Conservation (phyloP, 2,329 filamentous ascomycete species). For the Fusarium setosum region DNA sequence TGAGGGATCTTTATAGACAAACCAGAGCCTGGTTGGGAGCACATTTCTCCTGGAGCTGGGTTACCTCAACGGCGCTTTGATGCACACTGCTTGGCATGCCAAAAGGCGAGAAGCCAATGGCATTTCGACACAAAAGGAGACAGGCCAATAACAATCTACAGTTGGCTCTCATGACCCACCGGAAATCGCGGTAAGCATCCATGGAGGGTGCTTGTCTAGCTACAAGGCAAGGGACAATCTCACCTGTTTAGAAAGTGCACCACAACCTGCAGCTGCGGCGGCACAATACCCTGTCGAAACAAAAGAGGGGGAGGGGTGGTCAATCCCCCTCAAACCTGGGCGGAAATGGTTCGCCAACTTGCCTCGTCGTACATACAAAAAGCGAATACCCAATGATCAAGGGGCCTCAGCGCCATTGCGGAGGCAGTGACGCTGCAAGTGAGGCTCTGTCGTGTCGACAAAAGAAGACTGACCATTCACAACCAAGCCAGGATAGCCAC, state of each 20-base stretch:
- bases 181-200: too few relatives aligned
- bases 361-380: background rate
- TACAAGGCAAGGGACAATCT: too few relatives aligned
- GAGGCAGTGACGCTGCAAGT: background rate
- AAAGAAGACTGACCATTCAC: background rate
- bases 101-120: background rate
- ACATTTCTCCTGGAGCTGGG: too few relatives aligned
- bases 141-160: background rate
- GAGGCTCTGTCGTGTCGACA: background rate
- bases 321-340: too few relatives aligned
- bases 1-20: too few relatives aligned
- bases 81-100: background rate
- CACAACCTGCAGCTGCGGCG: too few relatives aligned
- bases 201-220: too few relatives aligned
- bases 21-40: too few relatives aligned
- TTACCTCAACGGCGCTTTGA: background rate
- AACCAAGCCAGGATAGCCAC: background rate
- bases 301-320: too few relatives aligned
- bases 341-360: background rate
- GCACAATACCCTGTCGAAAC: too few relatives aligned
- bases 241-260: too few relatives aligned
- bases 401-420: background rate
- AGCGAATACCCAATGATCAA: background rate
- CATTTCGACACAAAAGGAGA: background rate
- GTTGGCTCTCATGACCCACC: too few relatives aligned